A percentile compares a stretch with the other conserved stretches of the same genome.
Evolutionary conservation across 208 protist species (phyloP).

Genomic region (Zelonia costaricensis): DNA sequence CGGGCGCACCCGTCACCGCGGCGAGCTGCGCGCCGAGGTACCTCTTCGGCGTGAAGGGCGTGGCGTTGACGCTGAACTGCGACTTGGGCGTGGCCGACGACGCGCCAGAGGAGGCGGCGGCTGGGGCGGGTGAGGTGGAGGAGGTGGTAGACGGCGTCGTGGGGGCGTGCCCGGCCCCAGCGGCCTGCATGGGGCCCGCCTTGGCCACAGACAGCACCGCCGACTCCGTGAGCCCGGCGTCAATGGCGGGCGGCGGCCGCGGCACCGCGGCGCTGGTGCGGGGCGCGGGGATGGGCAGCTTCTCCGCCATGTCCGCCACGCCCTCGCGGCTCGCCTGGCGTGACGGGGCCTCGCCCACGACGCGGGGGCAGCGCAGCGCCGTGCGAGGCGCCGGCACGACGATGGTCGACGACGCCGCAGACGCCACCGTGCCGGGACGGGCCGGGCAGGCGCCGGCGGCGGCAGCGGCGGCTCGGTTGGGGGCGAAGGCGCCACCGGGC

Average conservation of each 20-base stretch:
- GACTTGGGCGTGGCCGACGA: constrained; percentile 15
- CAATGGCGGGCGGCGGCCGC: constrained; percentile 22
- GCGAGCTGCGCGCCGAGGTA: constrained; percentile 18
- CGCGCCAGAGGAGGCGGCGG: not conserved
- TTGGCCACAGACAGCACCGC: not conserved
- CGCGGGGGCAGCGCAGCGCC: constrained; percentile 11
- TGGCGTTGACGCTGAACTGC: constrained; percentile 21
- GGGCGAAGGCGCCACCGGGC: not conserved
- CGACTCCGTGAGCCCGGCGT: not conserved
- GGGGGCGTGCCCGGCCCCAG: not conserved
- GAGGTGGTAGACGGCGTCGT: constrained; percentile 4
- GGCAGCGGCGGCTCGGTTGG: not conserved
- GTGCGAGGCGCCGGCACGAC: constrained; percentile 1
- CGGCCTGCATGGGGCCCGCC: not conserved
- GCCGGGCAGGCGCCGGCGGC: not conserved
- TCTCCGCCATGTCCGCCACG: not conserved
- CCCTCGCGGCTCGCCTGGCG: not conserved
- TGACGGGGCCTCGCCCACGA: constrained; percentile 1
- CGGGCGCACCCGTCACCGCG: not conserved
- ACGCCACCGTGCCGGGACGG: not conserved
- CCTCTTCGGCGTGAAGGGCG: constrained; percentile 13
- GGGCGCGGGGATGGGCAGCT: not conserved
- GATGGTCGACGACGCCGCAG: not conserved
- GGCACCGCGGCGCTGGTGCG: constrained; percentile 4
- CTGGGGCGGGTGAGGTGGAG: not conserved